A percentile compares a stretch with the other conserved stretches of the same genome.
These are phyloP conservation scores for Pogostemon cablin DNA, from an alignment of 257 asterid species.

Conservation along the genomic window DNA sequence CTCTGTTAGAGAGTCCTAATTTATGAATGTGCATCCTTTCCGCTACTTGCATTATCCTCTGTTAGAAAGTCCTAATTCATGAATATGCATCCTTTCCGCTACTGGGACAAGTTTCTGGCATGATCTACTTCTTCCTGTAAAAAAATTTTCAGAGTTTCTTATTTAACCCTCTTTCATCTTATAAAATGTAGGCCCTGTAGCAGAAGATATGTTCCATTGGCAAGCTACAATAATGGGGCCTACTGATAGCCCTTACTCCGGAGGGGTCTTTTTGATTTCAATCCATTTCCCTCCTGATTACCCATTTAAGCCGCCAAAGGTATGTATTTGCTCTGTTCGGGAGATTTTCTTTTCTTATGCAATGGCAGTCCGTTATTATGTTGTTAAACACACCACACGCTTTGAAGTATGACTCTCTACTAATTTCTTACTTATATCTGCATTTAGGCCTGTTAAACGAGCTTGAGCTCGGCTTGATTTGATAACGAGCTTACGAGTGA, in stretches of 20 bases:
- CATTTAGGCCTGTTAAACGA: too few species aligned
- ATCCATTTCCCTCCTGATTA: conserved; percentile 48
- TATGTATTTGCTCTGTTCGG: conserved; percentile 3
- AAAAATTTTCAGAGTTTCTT: neutral
- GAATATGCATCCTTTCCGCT: neutral
- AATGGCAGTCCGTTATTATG: neutral
- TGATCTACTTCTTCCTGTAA: neutral
- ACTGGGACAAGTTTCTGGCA: neutral
- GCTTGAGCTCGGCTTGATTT: neutral
- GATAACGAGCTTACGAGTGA: neutral
- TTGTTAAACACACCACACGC: neutral
- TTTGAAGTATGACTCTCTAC: neutral
- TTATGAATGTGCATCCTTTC: too few species aligned
- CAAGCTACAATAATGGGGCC: conserved; percentile 52
- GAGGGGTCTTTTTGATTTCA: conserved; percentile 47
- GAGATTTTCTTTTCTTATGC: neutral
- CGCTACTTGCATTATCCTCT: too few species aligned
- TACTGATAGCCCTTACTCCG: conserved; percentile 44
- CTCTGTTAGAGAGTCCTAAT: neutral
- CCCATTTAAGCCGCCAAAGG: conserved; percentile 53
- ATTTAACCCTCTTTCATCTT: neutral
- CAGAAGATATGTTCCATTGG: conserved; percentile 50
- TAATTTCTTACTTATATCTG: neutral
- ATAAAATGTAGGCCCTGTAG: conserved; percentile 45
- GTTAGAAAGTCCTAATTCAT: too few species aligned